Evolutionary conservation across 2,329 filamentous ascomycete genomes (phyloP).

Genomic region (Colletotrichum kahawae): DNA sequence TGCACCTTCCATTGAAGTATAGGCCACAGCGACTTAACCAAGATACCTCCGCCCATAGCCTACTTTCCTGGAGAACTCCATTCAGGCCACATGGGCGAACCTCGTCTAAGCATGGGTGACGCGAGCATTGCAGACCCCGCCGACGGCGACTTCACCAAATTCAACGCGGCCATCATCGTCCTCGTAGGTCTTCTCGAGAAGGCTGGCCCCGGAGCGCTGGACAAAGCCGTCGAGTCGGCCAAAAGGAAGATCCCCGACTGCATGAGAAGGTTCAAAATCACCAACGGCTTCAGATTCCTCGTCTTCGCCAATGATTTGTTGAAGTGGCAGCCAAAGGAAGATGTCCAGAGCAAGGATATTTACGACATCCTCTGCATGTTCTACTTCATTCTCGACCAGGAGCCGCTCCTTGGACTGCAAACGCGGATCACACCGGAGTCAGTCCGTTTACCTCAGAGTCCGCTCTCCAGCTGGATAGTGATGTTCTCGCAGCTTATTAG

Average conservation of each 20-base stretch:
- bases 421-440: slow-evolving; percentile 32
- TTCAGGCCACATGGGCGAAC: background rate
- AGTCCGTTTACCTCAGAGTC: slow-evolving; percentile 31
- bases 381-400: slow-evolving; percentile 44
- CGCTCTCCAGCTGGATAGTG: slow-evolving; percentile 42
- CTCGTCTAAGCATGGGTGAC: background rate
- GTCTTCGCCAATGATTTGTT: slow-evolving; percentile 33
- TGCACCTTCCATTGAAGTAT: too few relatives aligned
- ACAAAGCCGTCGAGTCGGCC: background rate
- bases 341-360: slow-evolving; percentile 36
- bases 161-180: background rate
- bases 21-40: too few relatives aligned
- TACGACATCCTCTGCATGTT: slow-evolving; percentile 42
- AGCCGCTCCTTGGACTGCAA: slow-evolving; percentile 25
- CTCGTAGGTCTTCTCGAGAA: background rate
- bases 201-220: background rate
- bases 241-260: background rate
- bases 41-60: too few relatives aligned
- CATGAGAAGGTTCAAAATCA: background rate
- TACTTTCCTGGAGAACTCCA: too few relatives aligned
- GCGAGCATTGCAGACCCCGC: background rate
- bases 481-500: slow-evolving; percentile 40
- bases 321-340: slow-evolving; percentile 41
- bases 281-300: slow-evolving; percentile 23
- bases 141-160: background rate